Base-by-base conservation (phyloP, 108 stramenopile species). In the Pseudonitzschia delicatissima region DNA sequence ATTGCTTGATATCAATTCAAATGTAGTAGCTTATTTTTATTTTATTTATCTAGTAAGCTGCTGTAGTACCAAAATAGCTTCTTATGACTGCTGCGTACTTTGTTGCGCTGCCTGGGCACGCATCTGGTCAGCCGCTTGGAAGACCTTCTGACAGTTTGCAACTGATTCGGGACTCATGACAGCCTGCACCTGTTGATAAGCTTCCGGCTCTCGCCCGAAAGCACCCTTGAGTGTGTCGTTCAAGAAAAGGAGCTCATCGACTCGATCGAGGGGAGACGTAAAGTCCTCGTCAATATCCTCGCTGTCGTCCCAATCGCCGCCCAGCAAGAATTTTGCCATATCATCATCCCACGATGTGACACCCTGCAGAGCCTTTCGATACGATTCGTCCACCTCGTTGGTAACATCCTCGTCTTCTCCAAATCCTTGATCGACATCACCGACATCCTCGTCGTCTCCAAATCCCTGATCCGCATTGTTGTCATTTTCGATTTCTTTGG, bases 201-300 rank as follows among this genome's bases (percentile, higher is more conserved):
- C 71, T 49, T 87, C 88, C 5, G 94, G 94, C 67, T 92, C 91
- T 45, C 86, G 73, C 49, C 79, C 66, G 59, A 88, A 92, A 7
- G 90, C 87, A 15, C 64, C 80, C 29, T 70, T 90, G 35, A 95
- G 60, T 28, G 87, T 78, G 64, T 95, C 90, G 68, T 77, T 89
- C 64, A 92, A 28, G 40, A 76, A 90, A 13, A 86, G 64, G 36
- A 90, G 33, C 68, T 90, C 87, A 32, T 93, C 85, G 2, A 95
- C 79, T 39, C 79, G 61, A 62, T 93, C 91, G 31, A 95, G 64
- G 44, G 91, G 91, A 44, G 85, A 90, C 36, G 77, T 69, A 53
- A 86, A 95, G 65, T 93, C 88, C 62, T 95, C 94, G 44, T 91
- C 94, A 23, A 80, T 76, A 48, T 91, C 94, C 45, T 92, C 91